Evolutionary conservation across 2,329 filamentous ascomycete species (phyloP), one percentile per base, ranked within the genome.

Genomic region (Aspergillus sp.): DNA sequence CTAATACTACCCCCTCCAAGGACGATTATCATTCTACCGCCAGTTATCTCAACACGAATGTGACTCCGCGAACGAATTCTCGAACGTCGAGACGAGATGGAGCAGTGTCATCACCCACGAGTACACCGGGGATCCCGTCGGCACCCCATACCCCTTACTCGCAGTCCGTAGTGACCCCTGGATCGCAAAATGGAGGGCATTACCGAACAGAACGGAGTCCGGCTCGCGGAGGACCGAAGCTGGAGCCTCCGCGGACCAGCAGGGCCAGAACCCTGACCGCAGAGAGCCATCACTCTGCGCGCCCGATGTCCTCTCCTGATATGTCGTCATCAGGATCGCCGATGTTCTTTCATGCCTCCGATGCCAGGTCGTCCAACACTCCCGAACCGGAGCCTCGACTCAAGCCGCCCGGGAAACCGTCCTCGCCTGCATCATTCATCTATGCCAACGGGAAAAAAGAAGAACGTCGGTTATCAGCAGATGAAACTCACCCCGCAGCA

Each of bases 281-380:
- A 22, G 69, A 71, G 7, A 66, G 51, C 45, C 67, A 59, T 39
- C 56, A 57, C 48, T 50, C 48, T 43, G 64, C 65, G 48, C 66
- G 57, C 30, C 64, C 58, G 17, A 64, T 54, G 46, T 69, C 63
- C 4, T 68, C 61, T 45, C 66, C 56, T 47, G 70, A 64, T 43
- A 60, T 63, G 38, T 52, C 64, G 5, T 54, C 25, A 30, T 30
- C 64, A 13, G 63, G 60, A 4, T 60, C 66, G 17, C 70, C 84
- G 46, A 91, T 89, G 72, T 97, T 97, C 77, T 96, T 98, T 66
- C 90, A 94, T 65, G 93, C 90, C 23, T 88, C 84, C 64, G 88
- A 95, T 57, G 86, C 79, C 35, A 84, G 80, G 57, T 68, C 74
- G 19, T 55, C 71, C 23, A 69, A 70, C 27, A 71, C 70, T n/a